Evolutionary conservation across 176 grass and related monocot genomes (phyloP), one percentile per base, ranked within the genome.

Genomic region (Coix lacrymajobi): DNA sequence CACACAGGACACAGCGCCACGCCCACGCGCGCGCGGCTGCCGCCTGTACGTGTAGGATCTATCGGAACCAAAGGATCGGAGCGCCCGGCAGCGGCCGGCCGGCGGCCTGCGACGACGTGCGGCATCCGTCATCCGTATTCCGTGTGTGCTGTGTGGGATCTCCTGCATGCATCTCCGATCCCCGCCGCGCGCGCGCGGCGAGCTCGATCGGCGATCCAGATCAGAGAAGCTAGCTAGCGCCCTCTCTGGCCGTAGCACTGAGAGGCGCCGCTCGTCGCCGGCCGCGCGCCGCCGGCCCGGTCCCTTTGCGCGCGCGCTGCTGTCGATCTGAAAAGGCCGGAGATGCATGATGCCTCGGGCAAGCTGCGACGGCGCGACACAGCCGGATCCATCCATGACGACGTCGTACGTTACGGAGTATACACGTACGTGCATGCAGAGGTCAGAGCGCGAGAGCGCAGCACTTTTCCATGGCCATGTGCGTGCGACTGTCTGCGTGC

Each of bases 321-420:
- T 19, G 43, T 13, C 0, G 13, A 48, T 87, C 64, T 60, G 79
- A 73, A 4, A 16, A 16, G 7, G n/a, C n/a, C n/a, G n/a, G 22
- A 26, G 68, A 71, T 38, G 9, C 4, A 2, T 14, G 56, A 52
- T 22, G 32, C 54, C 25, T 45, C 40, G 40, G 37, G 37, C 45
- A 22, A 22, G 43, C 62, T 51, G 48, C 26, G 60, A 32, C 76
- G 58, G 38, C 10, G 28, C 19, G 19, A 39, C 65, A 11, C 65
- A 11, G 48, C 34, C 62, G 51, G n/a, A 62, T 79, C 62, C 79
- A 62, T 79, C 62, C 79, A 70, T 70, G 79, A 39, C 63, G 30
- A 49, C 56, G 56, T 58, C n/a, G 54, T 60, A 60, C 56, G n/a
- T 58, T 16, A 62, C 34, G 5, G n/a, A n/a, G n/a, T n/a, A n/a